Evolutionary conservation across 208 protist genomes (phyloP).

Genomic region (Borovskyia barvae): DNA sequence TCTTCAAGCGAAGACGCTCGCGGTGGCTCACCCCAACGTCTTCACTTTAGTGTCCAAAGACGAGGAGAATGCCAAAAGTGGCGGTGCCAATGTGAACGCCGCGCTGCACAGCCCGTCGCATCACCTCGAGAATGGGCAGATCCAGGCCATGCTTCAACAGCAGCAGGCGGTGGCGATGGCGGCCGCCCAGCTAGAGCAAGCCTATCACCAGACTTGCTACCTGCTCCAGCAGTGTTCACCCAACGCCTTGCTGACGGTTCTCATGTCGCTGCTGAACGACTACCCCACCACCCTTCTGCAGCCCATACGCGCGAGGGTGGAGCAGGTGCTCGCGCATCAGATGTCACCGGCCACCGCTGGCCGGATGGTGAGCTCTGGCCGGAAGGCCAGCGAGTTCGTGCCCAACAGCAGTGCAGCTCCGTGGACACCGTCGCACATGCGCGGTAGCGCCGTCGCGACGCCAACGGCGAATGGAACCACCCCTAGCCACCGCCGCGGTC

Average conservation of each 20-base stretch:
- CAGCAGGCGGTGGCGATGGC: constrained; percentile 44
- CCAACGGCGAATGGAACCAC: constrained; percentile 31
- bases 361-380: constrained; percentile 1
- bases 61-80: constrained; percentile 13
- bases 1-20: constrained; percentile 16
- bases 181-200: constrained; percentile 57
- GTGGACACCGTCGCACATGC: constrained; percentile 36
- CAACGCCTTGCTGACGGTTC: constrained; percentile 49
- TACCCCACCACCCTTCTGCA: constrained; percentile 44
- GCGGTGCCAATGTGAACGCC: neutral
- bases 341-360: constrained; percentile 25
- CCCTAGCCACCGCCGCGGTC: constrained; percentile 31
- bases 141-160: constrained; percentile 39
- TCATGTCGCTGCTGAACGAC: constrained; percentile 76
- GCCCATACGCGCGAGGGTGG: constrained; percentile 53
- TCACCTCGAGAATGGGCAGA: constrained; percentile 35
- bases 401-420: constrained; percentile 33
- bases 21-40: neutral
- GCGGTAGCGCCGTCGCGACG: constrained; percentile 13
- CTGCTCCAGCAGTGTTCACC: constrained; percentile 63
- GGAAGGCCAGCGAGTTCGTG: constrained; percentile 21
- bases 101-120: constrained; percentile 13
- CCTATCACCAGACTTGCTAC: constrained; percentile 49
- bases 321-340: constrained; percentile 41
- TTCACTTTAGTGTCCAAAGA: constrained; percentile 30